Evolutionary conservation across 257 asterid species (phyloP), one percentile per base, ranked within the genome.

Genomic region (Prunella vulgaris): DNA sequence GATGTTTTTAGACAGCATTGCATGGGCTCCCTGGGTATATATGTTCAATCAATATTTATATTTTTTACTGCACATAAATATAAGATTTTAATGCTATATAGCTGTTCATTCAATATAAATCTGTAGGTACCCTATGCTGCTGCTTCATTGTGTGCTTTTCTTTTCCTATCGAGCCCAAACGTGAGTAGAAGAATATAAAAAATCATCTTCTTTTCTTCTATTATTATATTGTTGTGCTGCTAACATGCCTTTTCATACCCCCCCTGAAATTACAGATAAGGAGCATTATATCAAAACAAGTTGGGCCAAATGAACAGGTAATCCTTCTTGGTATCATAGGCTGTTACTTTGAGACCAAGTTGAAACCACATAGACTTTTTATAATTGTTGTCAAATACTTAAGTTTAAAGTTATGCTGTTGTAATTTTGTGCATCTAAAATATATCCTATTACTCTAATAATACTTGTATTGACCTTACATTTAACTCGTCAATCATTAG

Each of bases 281-380:
- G 69, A 87, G 97, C 85, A 88, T 91, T 70, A 86, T 86, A 17
- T 91, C 97, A 66, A 91, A 89, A 76, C 93, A 91, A 82, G 82
- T 89, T 25, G 95, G 96, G 25, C 87, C 95, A 6, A 74, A 73
- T 58, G 93, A 91, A 64, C 97, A 90, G 95, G 97, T 86, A 73
- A 32, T 18, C 8, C 20, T 10, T 52, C 28, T 32, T 4, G 37
- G 1, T 20, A 49, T 49, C 54, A 1, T 48, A 12, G 14, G 49
- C 49, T 42, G 17, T 14, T 42, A 38, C 14, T 9, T 38, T 14
- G 15, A 38, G 12, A 38, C 46, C 10, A 42, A 42, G 49, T 42
- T 12, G 49, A 13, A 42, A 33, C 33, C 33, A 2, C 28, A 25
- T 3, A 30, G 1, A 32, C 9, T 6, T 4, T 46, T 21, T 10